These are phyloP conservation scores for Cardiosporidium cionae DNA, from an alignment of 169 alveolate genomes.

Conservation along the genomic window DNA sequence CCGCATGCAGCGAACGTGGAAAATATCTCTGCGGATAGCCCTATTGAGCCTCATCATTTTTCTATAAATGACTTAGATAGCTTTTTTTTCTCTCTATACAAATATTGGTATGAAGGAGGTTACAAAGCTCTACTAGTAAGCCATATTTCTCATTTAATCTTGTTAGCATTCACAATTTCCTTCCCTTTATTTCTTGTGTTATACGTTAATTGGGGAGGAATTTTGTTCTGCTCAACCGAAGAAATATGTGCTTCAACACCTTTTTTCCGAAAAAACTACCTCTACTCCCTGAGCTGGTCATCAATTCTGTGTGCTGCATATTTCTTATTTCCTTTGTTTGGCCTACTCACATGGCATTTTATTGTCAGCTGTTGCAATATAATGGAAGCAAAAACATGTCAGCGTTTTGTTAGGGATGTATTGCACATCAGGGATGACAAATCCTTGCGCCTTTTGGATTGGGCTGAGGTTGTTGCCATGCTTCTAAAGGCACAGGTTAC, in stretches of 20 bases:
- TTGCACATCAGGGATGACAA: slow-evolving; percentile 13
- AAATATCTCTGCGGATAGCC: no score
- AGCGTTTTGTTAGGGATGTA: not conserved
- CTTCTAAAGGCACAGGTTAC: no score
- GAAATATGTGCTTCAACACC: slow-evolving; percentile 7
- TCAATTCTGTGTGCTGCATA: not conserved
- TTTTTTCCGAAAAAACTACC: not conserved
- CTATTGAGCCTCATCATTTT: no score
- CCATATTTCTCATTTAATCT: slow-evolving; percentile 7
- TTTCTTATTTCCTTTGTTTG: not conserved
- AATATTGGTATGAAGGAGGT: slow-evolving; percentile 19
- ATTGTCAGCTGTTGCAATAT: not conserved
- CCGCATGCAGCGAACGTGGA: no score
- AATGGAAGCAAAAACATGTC: not conserved
- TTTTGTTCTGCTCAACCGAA: slow-evolving; percentile 5
- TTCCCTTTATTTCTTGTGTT: slow-evolving; percentile 6
- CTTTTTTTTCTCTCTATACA: slow-evolving; percentile 1
- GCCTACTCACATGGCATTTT: not conserved
- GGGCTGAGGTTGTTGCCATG: no score
- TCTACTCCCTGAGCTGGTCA: not conserved
- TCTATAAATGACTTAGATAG: not conserved
- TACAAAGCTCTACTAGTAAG: not conserved
- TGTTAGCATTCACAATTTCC: slow-evolving; percentile 10
- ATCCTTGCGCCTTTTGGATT: no score
- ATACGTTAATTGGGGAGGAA: slow-evolving; percentile 17